Conservation (phyloP, 192 early-diverging fungal genomes). For the Entomortierella parvispora region DNA sequence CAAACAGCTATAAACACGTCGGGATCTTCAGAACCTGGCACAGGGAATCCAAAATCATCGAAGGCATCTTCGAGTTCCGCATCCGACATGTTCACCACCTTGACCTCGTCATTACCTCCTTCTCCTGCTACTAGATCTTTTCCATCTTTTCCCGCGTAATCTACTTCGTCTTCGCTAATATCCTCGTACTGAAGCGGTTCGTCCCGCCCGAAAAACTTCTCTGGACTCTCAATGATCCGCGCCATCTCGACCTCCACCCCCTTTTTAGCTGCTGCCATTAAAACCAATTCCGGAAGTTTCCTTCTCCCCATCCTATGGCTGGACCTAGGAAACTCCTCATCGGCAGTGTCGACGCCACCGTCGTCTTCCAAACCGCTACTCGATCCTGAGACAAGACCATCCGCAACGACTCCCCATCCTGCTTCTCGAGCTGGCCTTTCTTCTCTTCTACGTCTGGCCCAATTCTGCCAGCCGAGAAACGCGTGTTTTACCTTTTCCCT, state of each 20-base stretch:
- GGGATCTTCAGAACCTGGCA: neutral
- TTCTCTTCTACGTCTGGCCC: slow-evolving; percentile 10
- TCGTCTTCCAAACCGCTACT: slow-evolving; percentile 6
- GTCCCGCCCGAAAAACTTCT: slow-evolving; percentile 17
- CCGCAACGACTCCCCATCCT: slow-evolving; percentile 25
- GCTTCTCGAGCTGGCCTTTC: slow-evolving; percentile 14
- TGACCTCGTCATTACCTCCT: neutral
- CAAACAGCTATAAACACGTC: neutral
- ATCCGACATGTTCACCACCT: neutral
- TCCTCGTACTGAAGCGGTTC: slow-evolving; percentile 6
- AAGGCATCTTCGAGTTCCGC: slow-evolving; percentile 12
- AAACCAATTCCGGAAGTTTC: slow-evolving; percentile 8
- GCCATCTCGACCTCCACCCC: slow-evolving; percentile 33
- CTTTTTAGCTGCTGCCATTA: slow-evolving; percentile 17
- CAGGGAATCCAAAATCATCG: slow-evolving; percentile 48
- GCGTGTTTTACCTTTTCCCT: neutral
- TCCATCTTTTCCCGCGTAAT: neutral
- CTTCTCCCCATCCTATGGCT: neutral
- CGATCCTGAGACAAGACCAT: neutral
- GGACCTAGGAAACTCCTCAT: neutral
- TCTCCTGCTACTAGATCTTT: neutral
- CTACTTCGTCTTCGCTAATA: slow-evolving; percentile 12
- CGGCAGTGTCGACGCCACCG: neutral
- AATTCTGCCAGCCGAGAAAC: slow-evolving; percentile 12
- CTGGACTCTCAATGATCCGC: slow-evolving; percentile 4